Base-by-base conservation (phyloP, 2,329 filamentous ascomycete genomes). In the Colletotrichum abscissum region DNA sequence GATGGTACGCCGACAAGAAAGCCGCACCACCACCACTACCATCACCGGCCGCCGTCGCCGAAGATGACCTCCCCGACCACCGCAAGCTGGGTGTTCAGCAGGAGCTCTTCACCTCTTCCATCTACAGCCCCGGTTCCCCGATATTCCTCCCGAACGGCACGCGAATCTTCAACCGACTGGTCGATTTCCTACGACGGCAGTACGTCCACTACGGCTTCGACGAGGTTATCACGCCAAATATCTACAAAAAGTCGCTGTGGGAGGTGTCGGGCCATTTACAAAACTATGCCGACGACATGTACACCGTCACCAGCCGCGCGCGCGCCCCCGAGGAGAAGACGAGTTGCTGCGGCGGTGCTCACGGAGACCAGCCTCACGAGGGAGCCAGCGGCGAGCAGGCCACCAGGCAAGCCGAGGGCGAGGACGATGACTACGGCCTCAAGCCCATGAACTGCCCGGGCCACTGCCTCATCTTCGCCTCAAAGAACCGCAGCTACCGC, bases 361-460 rank as follows among this genome's bases (percentile, higher is more conserved):
- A 84, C 12, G 73, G 73, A 33, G 65, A 69, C 24, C 75, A 30
- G 26, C 76, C 63, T 68, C 54, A 56, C 42, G 70, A 69, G 28
- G 59, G 70, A 33, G 42, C 42, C 8, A 52, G 78, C 73, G 28
- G 54, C 73, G 56, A 76, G 76, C 58, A 63, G 14, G 55, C 59
- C 35, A 56, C 59, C 35, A 60, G 68, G 46, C 52, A 55, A 11
- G 71, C 77, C 0, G 79, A 80, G 24, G 89, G 92, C 74, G 90
- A 93, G 74, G 88, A 90, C 74, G 91, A 92, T 75, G 92, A 94
- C 75, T 97, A 94, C 82, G 94, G 94, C 22, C 85, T 97, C 77
- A 97, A 97, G 82, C 95, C 95, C 16, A 97, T 97, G 95, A 97
- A 97, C 80, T 97, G 95, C 80, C 95, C 95, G 0, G 95, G 94